phyloP scores from a whole-genome alignment of 2,329 filamentous ascomycete genomes.

The Diplocarpon mali region DNA sequence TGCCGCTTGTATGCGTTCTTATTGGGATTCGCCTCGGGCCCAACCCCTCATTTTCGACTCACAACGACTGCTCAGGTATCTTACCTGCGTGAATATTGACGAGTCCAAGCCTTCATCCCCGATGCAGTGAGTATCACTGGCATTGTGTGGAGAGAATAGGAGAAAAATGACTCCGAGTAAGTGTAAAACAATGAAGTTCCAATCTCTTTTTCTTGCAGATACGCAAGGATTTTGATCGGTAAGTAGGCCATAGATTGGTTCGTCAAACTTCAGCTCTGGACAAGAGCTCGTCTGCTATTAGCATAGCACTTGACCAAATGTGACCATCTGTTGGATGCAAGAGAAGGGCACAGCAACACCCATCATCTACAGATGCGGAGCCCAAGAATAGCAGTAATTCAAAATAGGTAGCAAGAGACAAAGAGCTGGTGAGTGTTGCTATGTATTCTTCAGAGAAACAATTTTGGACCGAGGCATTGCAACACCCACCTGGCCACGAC shows the following conservation, averaged over 20 bases:
- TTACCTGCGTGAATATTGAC: not conserved
- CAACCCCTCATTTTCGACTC: not conserved
- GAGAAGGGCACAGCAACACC: not conserved
- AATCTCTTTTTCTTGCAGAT: not conserved
- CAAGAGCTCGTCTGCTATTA: not conserved
- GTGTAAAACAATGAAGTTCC: not conserved
- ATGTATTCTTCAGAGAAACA: no score
- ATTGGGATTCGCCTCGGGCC: not conserved
- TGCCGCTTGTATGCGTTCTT: no score
- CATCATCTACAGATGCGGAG: not conserved
- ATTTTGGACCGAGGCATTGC: no score
- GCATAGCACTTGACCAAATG: not conserved
- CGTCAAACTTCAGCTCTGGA: conserved; percentile 1
- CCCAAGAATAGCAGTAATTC: not conserved
- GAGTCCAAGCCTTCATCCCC: not conserved
- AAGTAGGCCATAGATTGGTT: not conserved
- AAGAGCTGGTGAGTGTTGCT: not conserved
- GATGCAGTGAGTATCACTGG: no score
- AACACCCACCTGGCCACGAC: no score
- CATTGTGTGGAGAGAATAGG: no score
- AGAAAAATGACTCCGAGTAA: no score
- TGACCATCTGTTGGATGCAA: conserved; percentile 1
- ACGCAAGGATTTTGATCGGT: not conserved
- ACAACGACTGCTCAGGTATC: not conserved
- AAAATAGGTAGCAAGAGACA: not conserved